Conservation (phyloP, 2,329 filamentous ascomycete species). For the Cladosporium oxysporum region DNA sequence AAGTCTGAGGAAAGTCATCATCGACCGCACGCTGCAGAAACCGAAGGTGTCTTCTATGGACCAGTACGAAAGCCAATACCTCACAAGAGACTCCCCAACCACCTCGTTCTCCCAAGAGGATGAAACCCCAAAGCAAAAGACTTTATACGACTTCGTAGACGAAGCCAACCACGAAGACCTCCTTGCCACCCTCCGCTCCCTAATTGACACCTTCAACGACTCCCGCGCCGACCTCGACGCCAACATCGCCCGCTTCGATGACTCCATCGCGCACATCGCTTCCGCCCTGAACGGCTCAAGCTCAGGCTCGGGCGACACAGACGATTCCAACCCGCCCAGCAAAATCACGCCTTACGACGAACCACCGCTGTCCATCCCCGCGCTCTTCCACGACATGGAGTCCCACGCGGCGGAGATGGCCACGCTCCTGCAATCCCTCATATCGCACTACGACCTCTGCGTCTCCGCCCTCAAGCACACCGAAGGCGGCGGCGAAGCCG, state of each 20-base stretch:
- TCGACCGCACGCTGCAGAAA: constrained; percentile 62
- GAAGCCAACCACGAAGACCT: constrained; percentile 68
- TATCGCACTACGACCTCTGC: constrained; percentile 88
- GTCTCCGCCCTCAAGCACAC: constrained; percentile 89
- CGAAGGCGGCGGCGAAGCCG: constrained; percentile 59
- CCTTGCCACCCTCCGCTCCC: constrained; percentile 66
- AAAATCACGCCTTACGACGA: constrained; percentile 39
- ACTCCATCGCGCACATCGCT: constrained; percentile 50
- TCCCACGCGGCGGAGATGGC: constrained; percentile 81
- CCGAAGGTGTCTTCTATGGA: constrained; percentile 44
- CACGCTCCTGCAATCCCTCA: constrained; percentile 74
- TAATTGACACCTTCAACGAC: constrained; percentile 71
- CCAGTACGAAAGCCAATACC: background rate
- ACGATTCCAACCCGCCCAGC: constrained; percentile 23
- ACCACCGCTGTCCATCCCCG: constrained; percentile 43
- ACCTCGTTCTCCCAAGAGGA: background rate
- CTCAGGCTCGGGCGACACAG: constrained; percentile 15
- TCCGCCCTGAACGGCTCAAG: constrained; percentile 20
- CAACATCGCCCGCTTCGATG: constrained; percentile 68
- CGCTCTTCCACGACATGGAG: constrained; percentile 59
- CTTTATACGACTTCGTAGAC: constrained; percentile 74
- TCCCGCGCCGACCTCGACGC: constrained; percentile 59
- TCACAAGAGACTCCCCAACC: background rate
- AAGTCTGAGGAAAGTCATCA: constrained; percentile 63
- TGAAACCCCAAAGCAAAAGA: constrained; percentile 49